A percentile compares a stretch with the other conserved stretches of the same genome.
Evolutionary conservation across 805 yeast species (phyloP).

Genomic region (Starmerella cellae): DNA sequence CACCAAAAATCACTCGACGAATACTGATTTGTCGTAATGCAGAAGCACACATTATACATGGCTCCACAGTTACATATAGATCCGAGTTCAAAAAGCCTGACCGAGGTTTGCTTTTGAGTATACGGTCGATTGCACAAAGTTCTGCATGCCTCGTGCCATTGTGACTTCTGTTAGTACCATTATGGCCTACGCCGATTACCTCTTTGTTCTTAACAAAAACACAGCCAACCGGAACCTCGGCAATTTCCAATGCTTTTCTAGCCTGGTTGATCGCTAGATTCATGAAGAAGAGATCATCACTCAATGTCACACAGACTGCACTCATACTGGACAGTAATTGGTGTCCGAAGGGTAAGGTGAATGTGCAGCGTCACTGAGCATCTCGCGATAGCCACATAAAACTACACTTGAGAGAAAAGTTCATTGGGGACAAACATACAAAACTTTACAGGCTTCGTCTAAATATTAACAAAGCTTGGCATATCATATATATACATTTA

Average conservation of each 20-base stretch:
- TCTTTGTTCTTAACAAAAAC: conserved; percentile 43
- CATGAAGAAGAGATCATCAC: conserved; percentile 26
- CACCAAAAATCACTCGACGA: conserved; percentile 67
- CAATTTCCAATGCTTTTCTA: conserved; percentile 45
- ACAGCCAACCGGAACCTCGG: conserved; percentile 80
- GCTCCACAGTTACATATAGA: conserved; percentile 90
- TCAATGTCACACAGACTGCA: too few relatives aligned
- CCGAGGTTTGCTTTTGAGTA: conserved; percentile 29
- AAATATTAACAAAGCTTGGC: too few relatives aligned
- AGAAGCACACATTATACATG: conserved; percentile 96
- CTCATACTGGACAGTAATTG: too few relatives aligned
- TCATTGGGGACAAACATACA: too few relatives aligned
- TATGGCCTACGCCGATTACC: conserved; percentile 64
- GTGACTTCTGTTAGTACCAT: conserved; percentile 70
- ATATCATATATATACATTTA: background rate
- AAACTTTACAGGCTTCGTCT: background rate
- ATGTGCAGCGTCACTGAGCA: too few relatives aligned
- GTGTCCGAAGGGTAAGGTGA: too few relatives aligned
- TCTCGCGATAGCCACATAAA: too few relatives aligned
- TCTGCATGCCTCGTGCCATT: conserved; percentile 92
- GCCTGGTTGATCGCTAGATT: conserved; percentile 35
- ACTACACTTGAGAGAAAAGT: too few relatives aligned
- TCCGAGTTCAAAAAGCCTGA: conserved; percentile 39
- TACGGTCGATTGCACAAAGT: conserved; percentile 57
- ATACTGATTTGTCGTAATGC: conserved; percentile 73